Conservation (phyloP, 169 alveolate species). For the Cyclospora cayetanensis region DNA sequence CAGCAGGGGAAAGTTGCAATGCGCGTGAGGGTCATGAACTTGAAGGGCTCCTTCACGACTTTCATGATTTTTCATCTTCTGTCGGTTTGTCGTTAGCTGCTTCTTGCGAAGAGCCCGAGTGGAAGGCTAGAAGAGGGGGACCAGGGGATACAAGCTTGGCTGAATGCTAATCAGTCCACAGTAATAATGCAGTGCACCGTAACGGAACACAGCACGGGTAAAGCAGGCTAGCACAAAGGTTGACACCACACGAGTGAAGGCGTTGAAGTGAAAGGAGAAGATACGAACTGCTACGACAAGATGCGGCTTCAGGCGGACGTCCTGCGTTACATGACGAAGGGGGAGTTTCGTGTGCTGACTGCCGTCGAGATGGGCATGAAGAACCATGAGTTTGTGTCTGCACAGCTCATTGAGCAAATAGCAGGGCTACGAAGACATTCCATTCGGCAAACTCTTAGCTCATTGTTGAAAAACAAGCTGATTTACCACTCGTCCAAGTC, state of each 20-base stretch:
- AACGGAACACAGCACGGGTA: no score
- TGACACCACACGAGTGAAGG: no score
- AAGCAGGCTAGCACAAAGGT: no score
- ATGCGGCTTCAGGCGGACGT: slow-evolving; percentile 76
- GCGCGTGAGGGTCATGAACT: not conserved
- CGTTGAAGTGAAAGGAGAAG: no score
- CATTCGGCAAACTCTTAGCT: slow-evolving; percentile 86
- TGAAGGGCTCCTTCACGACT: not conserved
- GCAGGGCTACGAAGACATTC: slow-evolving; percentile 95
- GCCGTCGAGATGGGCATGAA: slow-evolving; percentile 98
- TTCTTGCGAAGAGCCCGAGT: no score
- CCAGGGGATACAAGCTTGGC: no score
- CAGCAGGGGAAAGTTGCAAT: not conserved
- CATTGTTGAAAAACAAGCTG: slow-evolving; percentile 93
- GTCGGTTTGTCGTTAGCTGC: no score
- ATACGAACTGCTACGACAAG: not conserved
- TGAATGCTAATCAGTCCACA: no score
- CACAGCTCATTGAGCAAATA: slow-evolving; percentile 94
- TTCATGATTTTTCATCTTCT: no score
- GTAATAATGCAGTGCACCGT: no score
- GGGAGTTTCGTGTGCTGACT: slow-evolving; percentile 80
- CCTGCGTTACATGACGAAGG: slow-evolving; percentile 78
- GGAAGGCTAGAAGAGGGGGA: no score
- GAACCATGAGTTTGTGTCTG: slow-evolving; percentile 98
- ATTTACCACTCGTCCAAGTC: slow-evolving; percentile 92